phyloP scores from a whole-genome alignment of 108 stramenopile genomes.

The Fistulifera pelliculosa region DNA sequence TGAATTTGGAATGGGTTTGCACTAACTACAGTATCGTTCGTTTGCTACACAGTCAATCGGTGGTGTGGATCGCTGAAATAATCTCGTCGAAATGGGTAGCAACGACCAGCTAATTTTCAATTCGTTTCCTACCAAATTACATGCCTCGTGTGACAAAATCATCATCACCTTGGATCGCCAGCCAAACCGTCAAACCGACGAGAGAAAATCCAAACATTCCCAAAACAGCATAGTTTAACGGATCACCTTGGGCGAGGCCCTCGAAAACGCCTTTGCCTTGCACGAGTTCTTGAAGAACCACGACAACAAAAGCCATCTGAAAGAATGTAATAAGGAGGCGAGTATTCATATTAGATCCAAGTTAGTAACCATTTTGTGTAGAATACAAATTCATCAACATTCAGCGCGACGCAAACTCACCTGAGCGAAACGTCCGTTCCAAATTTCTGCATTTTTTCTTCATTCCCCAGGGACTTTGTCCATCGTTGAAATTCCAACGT shows the following conservation, averaged over 20 bases:
- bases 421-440: slow-evolving; percentile 88
- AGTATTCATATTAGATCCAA: background rate
- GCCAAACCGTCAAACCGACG: slow-evolving; percentile 58
- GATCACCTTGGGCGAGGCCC: slow-evolving; percentile 66
- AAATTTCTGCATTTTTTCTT: slow-evolving; percentile 87
- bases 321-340: background rate
- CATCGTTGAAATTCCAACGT: slow-evolving; percentile 87
- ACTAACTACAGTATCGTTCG: no score
- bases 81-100: no score
- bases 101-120: no score
- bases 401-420: slow-evolving; percentile 23
- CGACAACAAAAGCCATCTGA: slow-evolving; percentile 68
- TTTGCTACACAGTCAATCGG: no score
- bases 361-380: no score
- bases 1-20: no score
- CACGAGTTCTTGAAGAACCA: slow-evolving; percentile 74
- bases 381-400: no score
- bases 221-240: slow-evolving; percentile 30
- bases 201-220: slow-evolving; percentile 33
- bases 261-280: slow-evolving; percentile 71
- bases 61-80: no score
- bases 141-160: slow-evolving; percentile 18
- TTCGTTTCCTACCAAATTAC: background rate
- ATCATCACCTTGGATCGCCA: slow-evolving; percentile 69
- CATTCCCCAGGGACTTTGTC: slow-evolving; percentile 73